Evolutionary conservation across 306 rosid species (phyloP).

Genomic region (Bauhinia variegata): DNA sequence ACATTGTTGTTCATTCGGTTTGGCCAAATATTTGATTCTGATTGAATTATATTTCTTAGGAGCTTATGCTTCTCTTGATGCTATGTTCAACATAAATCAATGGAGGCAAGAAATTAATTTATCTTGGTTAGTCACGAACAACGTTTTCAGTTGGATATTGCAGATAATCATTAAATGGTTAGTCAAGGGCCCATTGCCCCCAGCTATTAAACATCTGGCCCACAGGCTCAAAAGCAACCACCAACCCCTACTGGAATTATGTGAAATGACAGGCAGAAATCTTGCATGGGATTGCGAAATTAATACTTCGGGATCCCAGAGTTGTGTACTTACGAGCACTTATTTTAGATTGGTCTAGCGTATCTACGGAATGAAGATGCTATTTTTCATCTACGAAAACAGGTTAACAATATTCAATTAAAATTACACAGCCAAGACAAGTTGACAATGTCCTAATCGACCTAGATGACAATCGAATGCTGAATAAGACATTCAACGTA

Average conservation of each 20-base stretch:
- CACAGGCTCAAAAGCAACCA: too few species aligned
- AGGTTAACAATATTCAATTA: not conserved
- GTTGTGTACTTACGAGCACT: too few species aligned
- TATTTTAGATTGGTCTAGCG: too few species aligned
- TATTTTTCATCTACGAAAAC: too few species aligned
- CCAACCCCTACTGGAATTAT: too few species aligned
- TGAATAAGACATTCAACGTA: not conserved
- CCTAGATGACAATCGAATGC: slow-evolving; percentile 21
- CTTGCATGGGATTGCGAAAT: too few species aligned
- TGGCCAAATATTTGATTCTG: slow-evolving; percentile 23
- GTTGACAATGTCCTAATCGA: slow-evolving; percentile 1
- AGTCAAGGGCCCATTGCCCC: not conserved
- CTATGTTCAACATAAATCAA: not conserved
- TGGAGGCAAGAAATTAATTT: slow-evolving; percentile 7
- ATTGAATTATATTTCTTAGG: slow-evolving; percentile 1
- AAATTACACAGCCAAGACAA: not conserved
- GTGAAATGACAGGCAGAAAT: too few species aligned
- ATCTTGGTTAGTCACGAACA: not conserved
- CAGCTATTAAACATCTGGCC: too few species aligned
- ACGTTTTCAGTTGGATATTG: not conserved
- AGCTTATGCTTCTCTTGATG: not conserved
- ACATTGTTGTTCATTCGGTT: slow-evolving; percentile 5
- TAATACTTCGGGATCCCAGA: too few species aligned
- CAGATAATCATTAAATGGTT: too few species aligned
- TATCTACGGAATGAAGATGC: too few species aligned